A percentile compares a stretch with the other conserved stretches of the same genome.
Evolutionary conservation across 2,329 filamentous ascomycete species (phyloP).

Genomic region (Arthrobotrys musiformis): DNA sequence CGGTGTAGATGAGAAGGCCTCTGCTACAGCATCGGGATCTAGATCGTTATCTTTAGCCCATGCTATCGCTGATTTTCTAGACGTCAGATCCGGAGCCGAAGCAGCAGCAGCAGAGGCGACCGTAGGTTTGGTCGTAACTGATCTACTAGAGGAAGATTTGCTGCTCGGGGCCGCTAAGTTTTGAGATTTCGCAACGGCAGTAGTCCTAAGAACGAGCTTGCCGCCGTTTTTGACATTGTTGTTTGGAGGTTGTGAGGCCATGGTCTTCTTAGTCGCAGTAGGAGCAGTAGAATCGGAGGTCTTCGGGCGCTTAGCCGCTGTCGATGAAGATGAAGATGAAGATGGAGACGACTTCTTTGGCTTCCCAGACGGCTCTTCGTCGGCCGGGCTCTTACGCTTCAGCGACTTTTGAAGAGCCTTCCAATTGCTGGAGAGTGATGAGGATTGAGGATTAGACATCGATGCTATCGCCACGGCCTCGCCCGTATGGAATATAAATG

Average conservation of each 20-base stretch:
- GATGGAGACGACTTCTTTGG: constrained; percentile 12
- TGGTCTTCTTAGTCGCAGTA: constrained; percentile 1
- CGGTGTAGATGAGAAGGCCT: constrained; percentile 5
- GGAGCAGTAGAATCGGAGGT: background rate
- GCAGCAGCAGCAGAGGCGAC: no score
- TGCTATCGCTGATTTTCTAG: constrained; percentile 30
- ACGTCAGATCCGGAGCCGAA: background rate
- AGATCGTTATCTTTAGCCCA: constrained; percentile 45
- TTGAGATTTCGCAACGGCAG: constrained; percentile 33
- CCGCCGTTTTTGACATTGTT: constrained; percentile 2
- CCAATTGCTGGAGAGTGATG: constrained; percentile 59
- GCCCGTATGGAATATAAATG: background rate
- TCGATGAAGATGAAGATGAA: constrained; percentile 1
- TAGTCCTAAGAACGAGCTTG: constrained; percentile 46
- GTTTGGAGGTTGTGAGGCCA: constrained; percentile 13
- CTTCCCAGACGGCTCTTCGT: constrained; percentile 36
- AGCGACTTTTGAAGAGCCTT: constrained; percentile 58
- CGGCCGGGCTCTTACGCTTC: constrained; percentile 46
- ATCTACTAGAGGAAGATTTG: background rate
- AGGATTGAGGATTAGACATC: constrained; percentile 44
- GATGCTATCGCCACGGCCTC: background rate
- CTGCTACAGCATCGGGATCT: constrained; percentile 59
- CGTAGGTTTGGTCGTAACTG: background rate
- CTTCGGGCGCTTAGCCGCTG: constrained; percentile 31
- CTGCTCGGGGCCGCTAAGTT: constrained; percentile 14